A percentile compares a stretch with the other conserved stretches of the same genome.
Evolutionary conservation across 1,284 basidiomycete species (phyloP).

Genomic region (Cutaneotrichosporon sp.): DNA sequence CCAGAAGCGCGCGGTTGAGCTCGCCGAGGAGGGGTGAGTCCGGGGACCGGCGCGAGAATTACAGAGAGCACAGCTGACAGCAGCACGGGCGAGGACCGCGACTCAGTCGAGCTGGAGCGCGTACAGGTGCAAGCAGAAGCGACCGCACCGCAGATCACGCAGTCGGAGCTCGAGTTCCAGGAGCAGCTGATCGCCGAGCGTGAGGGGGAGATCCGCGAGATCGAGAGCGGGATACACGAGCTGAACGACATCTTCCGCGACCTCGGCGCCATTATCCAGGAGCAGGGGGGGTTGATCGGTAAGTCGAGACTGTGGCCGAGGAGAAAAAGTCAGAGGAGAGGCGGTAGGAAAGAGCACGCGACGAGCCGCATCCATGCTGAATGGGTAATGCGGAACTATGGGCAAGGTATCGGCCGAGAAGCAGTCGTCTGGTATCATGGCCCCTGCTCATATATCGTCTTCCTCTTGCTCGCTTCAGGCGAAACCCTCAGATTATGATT

Average conservation of each 20-base stretch:
- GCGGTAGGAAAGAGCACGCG: too few relatives aligned
- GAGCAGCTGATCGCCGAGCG: constrained; percentile 94
- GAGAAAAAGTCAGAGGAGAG: too few relatives aligned
- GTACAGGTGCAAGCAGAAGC: constrained; percentile 35
- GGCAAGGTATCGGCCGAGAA: too few relatives aligned
- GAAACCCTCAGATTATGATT: background rate
- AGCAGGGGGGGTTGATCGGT: constrained; percentile 95
- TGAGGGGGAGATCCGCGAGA: constrained; percentile 91
- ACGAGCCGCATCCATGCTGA: too few relatives aligned
- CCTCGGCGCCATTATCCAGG: constrained; percentile 86
- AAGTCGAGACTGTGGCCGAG: constrained; percentile 42
- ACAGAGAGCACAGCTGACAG: background rate
- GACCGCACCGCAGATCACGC: constrained; percentile 58
- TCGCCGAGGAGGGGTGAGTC: constrained; percentile 36
- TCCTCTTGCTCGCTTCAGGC: background rate
- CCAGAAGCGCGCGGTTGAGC: constrained; percentile 40
- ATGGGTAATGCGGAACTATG: too few relatives aligned
- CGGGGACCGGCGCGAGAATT: background rate
- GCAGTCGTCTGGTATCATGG: too few relatives aligned
- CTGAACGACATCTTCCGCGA: constrained; percentile 96
- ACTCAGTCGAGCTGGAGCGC: constrained; percentile 42
- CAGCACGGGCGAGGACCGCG: constrained; percentile 17
- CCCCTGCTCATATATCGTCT: too few relatives aligned
- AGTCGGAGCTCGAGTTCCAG: constrained; percentile 91
- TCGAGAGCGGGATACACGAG: constrained; percentile 95